A percentile compares a stretch with the other conserved stretches of the same genome.
phyloP scores from a whole-genome alignment of 768 basidiomycete species.

The Lactarius evosmus region DNA sequence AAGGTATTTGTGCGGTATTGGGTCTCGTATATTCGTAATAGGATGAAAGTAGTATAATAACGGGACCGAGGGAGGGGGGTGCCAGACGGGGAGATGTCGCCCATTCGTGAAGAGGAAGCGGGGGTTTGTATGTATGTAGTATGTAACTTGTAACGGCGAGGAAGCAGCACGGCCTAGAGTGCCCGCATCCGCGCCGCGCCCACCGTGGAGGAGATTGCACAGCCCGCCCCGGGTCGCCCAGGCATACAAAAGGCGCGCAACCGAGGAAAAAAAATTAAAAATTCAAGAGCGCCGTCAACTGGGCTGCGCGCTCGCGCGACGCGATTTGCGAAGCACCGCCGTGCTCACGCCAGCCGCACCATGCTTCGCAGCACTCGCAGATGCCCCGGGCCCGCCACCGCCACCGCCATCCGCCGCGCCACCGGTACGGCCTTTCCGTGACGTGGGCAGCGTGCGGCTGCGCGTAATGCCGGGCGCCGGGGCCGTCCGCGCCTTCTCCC shows the following conservation, averaged over 20 bases:
- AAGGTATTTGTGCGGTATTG: neutral
- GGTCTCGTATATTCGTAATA: neutral
- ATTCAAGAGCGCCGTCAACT: neutral
- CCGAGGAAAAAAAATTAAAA: neutral
- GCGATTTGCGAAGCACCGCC: constrained; percentile 21
- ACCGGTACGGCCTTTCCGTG: constrained; percentile 29
- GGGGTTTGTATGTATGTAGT: no score
- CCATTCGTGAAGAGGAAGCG: neutral
- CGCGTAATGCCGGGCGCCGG: constrained; percentile 46
- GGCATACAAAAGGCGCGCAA: no score
- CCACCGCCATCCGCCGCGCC: neutral
- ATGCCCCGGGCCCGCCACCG: neutral
- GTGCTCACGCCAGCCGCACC: neutral
- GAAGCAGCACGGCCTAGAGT: neutral
- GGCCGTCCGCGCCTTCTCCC: constrained; percentile 37
- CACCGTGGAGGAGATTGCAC: neutral
- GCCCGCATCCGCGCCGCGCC: neutral
- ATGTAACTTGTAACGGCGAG: no score
- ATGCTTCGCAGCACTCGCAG: neutral
- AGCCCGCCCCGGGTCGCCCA: neutral
- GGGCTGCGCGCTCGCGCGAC: constrained; percentile 23
- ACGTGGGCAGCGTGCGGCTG: constrained; percentile 63
- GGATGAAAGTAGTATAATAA: neutral
- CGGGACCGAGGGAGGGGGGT: neutral
- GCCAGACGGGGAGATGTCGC: neutral